Base-by-base conservation (phyloP, 2,329 filamentous ascomycete species). In the Triangularia setosa region DNA sequence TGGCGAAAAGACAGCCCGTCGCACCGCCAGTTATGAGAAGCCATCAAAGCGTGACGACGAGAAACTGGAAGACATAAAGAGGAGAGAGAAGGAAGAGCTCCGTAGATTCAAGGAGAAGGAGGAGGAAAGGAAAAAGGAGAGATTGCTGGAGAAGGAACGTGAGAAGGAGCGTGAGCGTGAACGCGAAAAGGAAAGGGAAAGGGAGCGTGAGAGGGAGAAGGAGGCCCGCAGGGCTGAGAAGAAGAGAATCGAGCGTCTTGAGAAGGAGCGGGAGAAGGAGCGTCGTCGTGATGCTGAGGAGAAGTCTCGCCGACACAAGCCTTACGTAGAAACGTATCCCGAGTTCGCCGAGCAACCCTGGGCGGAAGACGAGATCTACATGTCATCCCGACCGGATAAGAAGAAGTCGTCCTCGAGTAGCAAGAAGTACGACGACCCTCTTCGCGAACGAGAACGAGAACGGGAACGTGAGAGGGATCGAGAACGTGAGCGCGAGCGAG, bases 41-140 rank as follows among this genome's bases (percentile, higher is more conserved):
- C 72, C 79, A 2, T 77, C 78, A 2, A 80, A 78, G 66, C 73
- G 74, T 28, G 75, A 78, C 0, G 75, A 77, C 3, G 75, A 80
- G 23, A 68, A 77, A 27, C 72, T 72, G 12, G 71, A 76, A 25
- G 72, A 71, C 60, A 69, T 70, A 63, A 68, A 71, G 65, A 74
- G 69, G 61, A 73, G 74, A 56, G 72, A 73, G 23, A 72, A 75
- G 2, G 72, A 73, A 14, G 73, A 75, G 14, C 61, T 64, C 23
- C 69, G 64, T 63, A 69, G 71, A 67, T 64, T 48, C 65, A 77
- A 76, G 56, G 80, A 80, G 23, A 75, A 75, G 68, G 74, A 76
- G 53, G 52, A 62, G 27, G 66, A 69, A 16, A 73, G 68, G 54
- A 79, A 80, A 58, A 75, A 74, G 59, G 77, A 77, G 58, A 69